phyloP scores from a whole-genome alignment of 257 asterid genomes.

The Henckelia pumila region DNA sequence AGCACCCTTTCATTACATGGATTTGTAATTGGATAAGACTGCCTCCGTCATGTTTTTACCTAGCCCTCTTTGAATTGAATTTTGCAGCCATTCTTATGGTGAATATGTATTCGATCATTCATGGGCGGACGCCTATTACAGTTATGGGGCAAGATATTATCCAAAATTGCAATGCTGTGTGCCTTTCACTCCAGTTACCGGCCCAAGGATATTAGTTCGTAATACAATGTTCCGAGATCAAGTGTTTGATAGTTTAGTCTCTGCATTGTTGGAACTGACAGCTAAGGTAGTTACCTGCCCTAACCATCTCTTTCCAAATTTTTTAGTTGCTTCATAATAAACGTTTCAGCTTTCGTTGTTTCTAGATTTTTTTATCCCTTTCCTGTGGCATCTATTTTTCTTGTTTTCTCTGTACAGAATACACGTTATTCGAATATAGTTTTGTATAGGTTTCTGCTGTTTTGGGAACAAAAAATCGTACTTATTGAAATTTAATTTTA shows the following conservation, averaged over 20 bases:
- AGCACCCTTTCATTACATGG: not conserved
- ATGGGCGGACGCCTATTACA: slow-evolving; percentile 95
- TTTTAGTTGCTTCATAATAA: slow-evolving; percentile 4
- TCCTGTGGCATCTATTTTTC: not conserved
- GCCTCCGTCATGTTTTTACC: slow-evolving; percentile 19
- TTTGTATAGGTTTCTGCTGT: no score
- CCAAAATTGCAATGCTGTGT: slow-evolving; percentile 91
- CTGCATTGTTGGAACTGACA: slow-evolving; percentile 81
- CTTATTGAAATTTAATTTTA: not conserved
- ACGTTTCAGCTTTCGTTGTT: slow-evolving; percentile 12
- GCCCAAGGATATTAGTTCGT: slow-evolving; percentile 89
- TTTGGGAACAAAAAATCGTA: not conserved
- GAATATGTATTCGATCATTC: slow-evolving; percentile 98
- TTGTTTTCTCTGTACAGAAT: not conserved
- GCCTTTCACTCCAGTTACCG: slow-evolving; percentile 96
- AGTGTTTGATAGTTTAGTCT: slow-evolving; percentile 78
- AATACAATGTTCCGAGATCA: slow-evolving; percentile 60
- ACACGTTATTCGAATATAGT: not conserved
- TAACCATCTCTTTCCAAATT: slow-evolving; percentile 9
- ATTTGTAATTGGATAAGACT: slow-evolving; percentile 2
- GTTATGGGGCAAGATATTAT: slow-evolving; percentile 80
- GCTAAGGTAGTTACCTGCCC: slow-evolving; percentile 49
- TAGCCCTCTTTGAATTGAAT: slow-evolving; percentile 29
- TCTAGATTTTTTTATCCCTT: slow-evolving; percentile 1
- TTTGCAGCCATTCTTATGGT: slow-evolving; percentile 95